Conservation (phyloP, 1,139 yeast species). For the Hansenula sp. region DNA sequence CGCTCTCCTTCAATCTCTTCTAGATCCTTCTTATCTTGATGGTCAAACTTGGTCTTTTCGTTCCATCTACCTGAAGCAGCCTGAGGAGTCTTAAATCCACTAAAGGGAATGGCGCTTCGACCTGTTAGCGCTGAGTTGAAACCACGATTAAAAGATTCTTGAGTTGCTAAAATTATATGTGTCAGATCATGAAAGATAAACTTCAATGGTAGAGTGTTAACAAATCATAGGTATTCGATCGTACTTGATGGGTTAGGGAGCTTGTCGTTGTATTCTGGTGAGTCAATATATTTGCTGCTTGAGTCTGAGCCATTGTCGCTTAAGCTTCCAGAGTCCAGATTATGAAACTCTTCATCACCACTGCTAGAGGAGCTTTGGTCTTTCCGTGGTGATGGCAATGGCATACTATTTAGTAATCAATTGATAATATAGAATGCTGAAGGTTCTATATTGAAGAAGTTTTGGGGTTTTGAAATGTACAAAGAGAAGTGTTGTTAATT, state of each 20-base stretch:
- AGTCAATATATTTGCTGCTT: conserved; percentile 42
- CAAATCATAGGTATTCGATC: background rate
- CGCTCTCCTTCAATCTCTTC: conserved; percentile 25
- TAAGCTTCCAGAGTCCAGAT: conserved; percentile 24
- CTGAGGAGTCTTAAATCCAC: conserved; percentile 49
- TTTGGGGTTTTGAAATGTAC: no score
- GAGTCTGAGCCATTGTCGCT: conserved; percentile 30
- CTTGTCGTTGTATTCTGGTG: conserved; percentile 23
- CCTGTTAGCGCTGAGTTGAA: conserved; percentile 33
- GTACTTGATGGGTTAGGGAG: background rate
- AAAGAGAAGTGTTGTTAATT: no score
- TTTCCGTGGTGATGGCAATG: conserved; percentile 19
- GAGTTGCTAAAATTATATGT: conserved; percentile 8
- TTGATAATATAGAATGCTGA: no score
- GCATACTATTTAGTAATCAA: conserved; percentile 23
- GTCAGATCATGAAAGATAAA: background rate
- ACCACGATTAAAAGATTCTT: conserved; percentile 10
- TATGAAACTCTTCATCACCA: conserved; percentile 60
- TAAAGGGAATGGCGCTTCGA: conserved; percentile 38
- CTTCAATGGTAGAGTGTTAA: no score
- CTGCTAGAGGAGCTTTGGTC: conserved; percentile 30
- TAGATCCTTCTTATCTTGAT: conserved; percentile 24
- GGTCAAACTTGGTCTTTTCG: conserved; percentile 28
- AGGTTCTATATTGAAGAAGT: no score
- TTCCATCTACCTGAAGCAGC: conserved; percentile 44